Evolutionary conservation across 164 flowering plant genomes (phyloP), one percentile per base, ranked within the genome.

Genomic region (Piper betle): DNA sequence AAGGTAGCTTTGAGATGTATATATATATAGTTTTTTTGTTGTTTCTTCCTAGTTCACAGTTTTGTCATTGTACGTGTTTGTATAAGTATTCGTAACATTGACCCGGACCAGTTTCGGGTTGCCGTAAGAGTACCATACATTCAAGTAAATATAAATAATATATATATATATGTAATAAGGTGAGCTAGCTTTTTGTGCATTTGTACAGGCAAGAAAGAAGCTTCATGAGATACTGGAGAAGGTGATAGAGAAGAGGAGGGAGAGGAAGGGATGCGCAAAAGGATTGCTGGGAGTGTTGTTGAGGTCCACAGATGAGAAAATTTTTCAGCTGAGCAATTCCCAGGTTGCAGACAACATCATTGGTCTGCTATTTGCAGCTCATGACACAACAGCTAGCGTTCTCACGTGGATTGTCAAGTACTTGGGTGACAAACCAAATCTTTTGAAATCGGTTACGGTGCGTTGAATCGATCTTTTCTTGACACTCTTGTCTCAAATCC

Each of bases 361-460:
- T 10, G 96, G 97, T 46, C 88, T 88, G 0, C 82, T 91, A 11
- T 91, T 91, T 54, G 97, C 97, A 33, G 97, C 97, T 50, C 94
- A 80, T 37, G 97, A 91, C 61, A 91, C 97, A 0, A 91, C 97
- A n/a, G 97, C 96, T 0, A 83, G 86, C 69, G 84, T 76, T n/a
- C 74, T 86, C 25, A 88, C 97, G 0, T 91, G 97, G 97, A 52
- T 84, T 41, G 69, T 91, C 19, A 91, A 91, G 69, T 86, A 83
- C 69, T 57, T 91, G 64, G 80, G 76, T 53, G 97, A 91, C 53
- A 71, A 84, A 53, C n/a, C 13, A 6, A 70, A 76, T 42, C 50
- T 88, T 58, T 74, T 86, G 0, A 72, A 81, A 8, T 82, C 87
- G 48, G 92, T 91, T 55, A 77, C 72, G 72, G 97, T 91, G 81